Conservation (phyloP, 805 yeast genomes). For the Naumovozyma baii region DNA sequence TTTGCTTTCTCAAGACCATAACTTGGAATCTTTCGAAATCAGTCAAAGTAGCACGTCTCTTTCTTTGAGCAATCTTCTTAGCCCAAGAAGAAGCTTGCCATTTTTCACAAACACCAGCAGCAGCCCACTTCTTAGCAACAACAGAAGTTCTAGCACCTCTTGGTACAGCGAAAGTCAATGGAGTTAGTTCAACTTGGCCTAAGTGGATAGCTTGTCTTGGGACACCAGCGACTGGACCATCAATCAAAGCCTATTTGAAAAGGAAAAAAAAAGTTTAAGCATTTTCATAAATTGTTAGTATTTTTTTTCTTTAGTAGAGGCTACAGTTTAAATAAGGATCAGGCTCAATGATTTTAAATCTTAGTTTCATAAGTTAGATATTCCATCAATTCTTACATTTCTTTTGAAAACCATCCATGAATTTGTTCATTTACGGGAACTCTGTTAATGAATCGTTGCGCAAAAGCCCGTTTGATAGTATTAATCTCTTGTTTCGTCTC, state of each 20-base stretch:
- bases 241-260: slow-evolving; percentile 63
- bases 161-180: slow-evolving; percentile 79
- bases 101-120: slow-evolving; percentile 76
- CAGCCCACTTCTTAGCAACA: slow-evolving; percentile 87
- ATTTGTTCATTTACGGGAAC: too few relatives aligned
- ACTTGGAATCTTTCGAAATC: slow-evolving; percentile 99
- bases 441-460: too few relatives aligned
- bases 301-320: background rate
- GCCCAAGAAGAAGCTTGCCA: slow-evolving; percentile 96
- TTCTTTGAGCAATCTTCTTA: slow-evolving; percentile 91
- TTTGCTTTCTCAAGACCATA: slow-evolving; percentile 92
- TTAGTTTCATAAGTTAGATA: too few relatives aligned
- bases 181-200: slow-evolving; percentile 84
- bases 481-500: too few relatives aligned
- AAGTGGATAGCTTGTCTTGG: slow-evolving; percentile 86
- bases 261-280: background rate
- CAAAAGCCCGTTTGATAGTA: too few relatives aligned
- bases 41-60: slow-evolving; percentile 81
- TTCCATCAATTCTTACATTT: background rate
- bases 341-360: too few relatives aligned
- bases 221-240: slow-evolving; percentile 85
- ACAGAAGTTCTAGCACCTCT: slow-evolving; percentile 86
- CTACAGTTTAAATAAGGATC: too few relatives aligned
- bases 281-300: slow-evolving; percentile 6
- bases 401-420: too few relatives aligned